phyloP scores from a whole-genome alignment of 371 early-diverging fungal genomes.

The Choanephora cucurbitarum region DNA sequence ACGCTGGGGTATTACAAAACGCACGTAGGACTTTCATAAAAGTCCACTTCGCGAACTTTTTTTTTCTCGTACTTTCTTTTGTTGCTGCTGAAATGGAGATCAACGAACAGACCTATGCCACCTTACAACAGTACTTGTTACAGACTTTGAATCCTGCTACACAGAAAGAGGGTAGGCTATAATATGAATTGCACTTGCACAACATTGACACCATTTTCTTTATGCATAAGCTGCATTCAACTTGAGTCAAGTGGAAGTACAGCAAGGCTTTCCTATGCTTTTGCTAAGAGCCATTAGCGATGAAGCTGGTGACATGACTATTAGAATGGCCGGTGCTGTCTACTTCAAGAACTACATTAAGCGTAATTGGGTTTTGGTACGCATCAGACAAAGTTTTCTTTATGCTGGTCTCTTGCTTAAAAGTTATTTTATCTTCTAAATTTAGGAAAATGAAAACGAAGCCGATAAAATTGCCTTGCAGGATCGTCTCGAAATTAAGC shows the following conservation, averaged over 20 bases:
- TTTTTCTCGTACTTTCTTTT: conserved; percentile 5
- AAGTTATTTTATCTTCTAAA: too few relatives aligned
- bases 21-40: background rate
- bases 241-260: conserved; percentile 62
- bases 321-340: conserved; percentile 83
- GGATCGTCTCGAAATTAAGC: conserved; percentile 84
- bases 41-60: background rate
- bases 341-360: conserved; percentile 96
- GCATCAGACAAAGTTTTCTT: too few relatives aligned
- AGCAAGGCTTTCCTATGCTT: conserved; percentile 73
- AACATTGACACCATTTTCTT: too few relatives aligned
- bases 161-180: conserved; percentile 69
- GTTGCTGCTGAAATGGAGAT: conserved; percentile 37
- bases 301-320: conserved; percentile 51
- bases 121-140: conserved; percentile 68
- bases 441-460: conserved; percentile 52
- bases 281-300: conserved; percentile 73
- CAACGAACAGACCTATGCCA: conserved; percentile 61
- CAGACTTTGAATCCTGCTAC: conserved; percentile 78
- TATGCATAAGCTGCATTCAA: conserved; percentile 76
- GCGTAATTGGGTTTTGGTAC: conserved; percentile 83
- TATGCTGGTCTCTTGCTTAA: too few relatives aligned
- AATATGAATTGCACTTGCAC: too few relatives aligned
- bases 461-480: conserved; percentile 57
- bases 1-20: background rate